These are phyloP conservation scores for Xanthoconium purpureum DNA, from an alignment of 768 basidiomycete genomes.

Conservation along the genomic window DNA sequence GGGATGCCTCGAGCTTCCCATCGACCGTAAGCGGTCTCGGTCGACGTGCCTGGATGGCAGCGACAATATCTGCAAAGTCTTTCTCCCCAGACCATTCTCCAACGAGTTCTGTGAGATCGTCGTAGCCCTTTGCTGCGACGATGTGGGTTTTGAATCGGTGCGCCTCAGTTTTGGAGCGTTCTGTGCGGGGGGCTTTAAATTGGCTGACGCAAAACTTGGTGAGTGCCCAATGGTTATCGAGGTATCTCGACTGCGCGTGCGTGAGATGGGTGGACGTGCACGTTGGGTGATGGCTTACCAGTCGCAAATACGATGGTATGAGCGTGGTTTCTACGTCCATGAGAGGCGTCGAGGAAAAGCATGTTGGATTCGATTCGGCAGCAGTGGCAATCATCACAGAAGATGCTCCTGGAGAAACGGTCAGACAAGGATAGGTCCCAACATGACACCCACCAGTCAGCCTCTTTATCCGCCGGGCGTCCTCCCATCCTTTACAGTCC, in stretches of 20 bases:
- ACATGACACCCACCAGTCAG: constrained; percentile 58
- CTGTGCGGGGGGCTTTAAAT: constrained; percentile 66
- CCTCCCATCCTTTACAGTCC: constrained; percentile 78
- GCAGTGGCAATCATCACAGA: constrained; percentile 97
- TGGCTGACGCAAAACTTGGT: constrained; percentile 87
- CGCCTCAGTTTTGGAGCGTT: constrained; percentile 56
- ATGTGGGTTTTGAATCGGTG: constrained; percentile 53
- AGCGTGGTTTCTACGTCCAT: constrained; percentile 66
- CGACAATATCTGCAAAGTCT: constrained; percentile 55
- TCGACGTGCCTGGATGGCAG: constrained; percentile 39
- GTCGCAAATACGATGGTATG: constrained; percentile 67
- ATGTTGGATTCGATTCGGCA: constrained; percentile 89
- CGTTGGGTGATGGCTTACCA: constrained; percentile 43
- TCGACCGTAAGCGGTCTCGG: constrained; percentile 19
- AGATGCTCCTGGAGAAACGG: constrained; percentile 55
- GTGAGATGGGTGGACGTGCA: constrained; percentile 1
- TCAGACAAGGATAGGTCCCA: background rate
- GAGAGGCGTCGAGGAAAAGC: constrained; percentile 71
- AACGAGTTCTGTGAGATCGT: constrained; percentile 48
- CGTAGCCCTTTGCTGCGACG: constrained; percentile 59
- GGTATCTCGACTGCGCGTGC: constrained; percentile 57
- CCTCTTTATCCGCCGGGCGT: constrained; percentile 69
- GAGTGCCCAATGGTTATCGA: constrained; percentile 75
- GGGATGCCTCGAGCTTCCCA: background rate
- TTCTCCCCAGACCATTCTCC: constrained; percentile 58